Evolutionary conservation across 805 yeast genomes (phyloP).

Genomic region (Suhomyces emberorum): DNA sequence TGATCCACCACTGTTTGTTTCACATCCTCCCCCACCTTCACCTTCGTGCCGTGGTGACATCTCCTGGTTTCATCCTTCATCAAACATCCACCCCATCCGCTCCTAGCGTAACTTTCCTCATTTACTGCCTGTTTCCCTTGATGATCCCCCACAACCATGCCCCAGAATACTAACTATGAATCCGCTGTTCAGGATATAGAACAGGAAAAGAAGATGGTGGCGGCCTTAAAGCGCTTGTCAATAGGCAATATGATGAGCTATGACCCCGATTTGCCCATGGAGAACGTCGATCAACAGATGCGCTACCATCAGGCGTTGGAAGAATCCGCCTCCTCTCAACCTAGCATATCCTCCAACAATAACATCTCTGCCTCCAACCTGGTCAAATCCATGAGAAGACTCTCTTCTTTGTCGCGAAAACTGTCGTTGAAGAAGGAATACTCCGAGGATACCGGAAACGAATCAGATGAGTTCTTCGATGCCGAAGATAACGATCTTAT

Average conservation of each 20-base stretch:
- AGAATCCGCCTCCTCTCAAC: constrained; percentile 1
- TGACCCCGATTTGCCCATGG: constrained; percentile 70
- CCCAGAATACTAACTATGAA: constrained; percentile 23
- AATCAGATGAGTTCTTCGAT: constrained; percentile 15
- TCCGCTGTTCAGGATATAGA: constrained; percentile 74
- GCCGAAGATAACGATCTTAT: constrained; percentile 18
- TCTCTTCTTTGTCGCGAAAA: constrained; percentile 7
- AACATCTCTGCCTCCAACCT: constrained; percentile 1
- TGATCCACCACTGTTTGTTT: not conserved
- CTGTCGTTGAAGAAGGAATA: constrained; percentile 6
- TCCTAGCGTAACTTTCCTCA: not conserved
- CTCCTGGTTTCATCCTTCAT: too few relatives aligned
- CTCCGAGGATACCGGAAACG: constrained; percentile 3
- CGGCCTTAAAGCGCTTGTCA: constrained; percentile 68
- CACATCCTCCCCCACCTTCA: too few relatives aligned
- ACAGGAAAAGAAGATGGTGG: constrained; percentile 68
- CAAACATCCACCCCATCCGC: too few relatives aligned
- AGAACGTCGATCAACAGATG: constrained; percentile 27
- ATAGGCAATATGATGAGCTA: constrained; percentile 59
- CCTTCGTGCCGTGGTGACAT: too few relatives aligned
- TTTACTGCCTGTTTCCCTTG: not conserved
- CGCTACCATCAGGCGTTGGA: constrained; percentile 15
- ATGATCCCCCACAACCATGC: constrained; percentile 1
- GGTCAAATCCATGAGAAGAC: constrained; percentile 5
- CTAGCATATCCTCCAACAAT: constrained; percentile 1